These are phyloP conservation scores for Aspergillus homomorphus DNA, from an alignment of 495 filamentous ascomycete species.

Conservation along the genomic window DNA sequence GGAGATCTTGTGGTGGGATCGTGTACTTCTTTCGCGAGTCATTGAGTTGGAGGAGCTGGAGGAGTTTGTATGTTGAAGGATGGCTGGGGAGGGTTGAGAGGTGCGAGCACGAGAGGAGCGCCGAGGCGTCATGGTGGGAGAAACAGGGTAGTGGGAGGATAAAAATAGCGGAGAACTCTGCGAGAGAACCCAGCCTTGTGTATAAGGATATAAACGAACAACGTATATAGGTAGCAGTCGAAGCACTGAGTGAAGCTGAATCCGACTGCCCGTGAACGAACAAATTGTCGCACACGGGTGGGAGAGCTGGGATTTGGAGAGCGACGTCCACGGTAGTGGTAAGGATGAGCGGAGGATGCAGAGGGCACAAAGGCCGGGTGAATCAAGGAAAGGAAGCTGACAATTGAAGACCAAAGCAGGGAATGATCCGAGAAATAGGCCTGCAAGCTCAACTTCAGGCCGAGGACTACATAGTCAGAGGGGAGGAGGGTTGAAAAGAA, in stretches of 20 bases:
- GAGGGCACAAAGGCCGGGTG: conserved; percentile 26
- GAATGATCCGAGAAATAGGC: conserved; percentile 23
- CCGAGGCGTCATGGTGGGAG: conserved; percentile 64
- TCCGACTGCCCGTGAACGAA: conserved; percentile 19
- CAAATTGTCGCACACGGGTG: conserved; percentile 29
- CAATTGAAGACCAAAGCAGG: conserved; percentile 29
- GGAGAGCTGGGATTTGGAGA: conserved; percentile 21
- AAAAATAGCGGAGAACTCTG: conserved; percentile 13
- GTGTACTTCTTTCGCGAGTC: conserved; percentile 65
- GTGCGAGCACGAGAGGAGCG: conserved; percentile 89
- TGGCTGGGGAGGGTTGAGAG: conserved; percentile 65
- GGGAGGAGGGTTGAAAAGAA: conserved; percentile 24
- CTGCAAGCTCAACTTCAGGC: conserved; percentile 38
- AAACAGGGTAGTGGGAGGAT: conserved; percentile 10
- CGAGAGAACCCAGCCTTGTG: conserved; percentile 1
- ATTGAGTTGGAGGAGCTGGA: conserved; percentile 73
- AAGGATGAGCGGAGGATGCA: conserved; percentile 17
- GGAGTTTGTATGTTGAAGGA: conserved; percentile 67
- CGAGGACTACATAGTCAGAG: conserved; percentile 46
- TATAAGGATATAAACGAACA: not conserved
- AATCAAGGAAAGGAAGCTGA: conserved; percentile 24
- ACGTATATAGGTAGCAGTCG: not conserved
- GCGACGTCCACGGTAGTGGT: conserved; percentile 15
- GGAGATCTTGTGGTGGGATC: conserved; percentile 65
- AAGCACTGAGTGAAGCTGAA: conserved; percentile 3